Percentiles rank a stretch among this genome's conserved stretches.
Evolutionary conservation across 805 yeast species (phyloP).

Genomic region (Sugiyamaella smithiae): DNA sequence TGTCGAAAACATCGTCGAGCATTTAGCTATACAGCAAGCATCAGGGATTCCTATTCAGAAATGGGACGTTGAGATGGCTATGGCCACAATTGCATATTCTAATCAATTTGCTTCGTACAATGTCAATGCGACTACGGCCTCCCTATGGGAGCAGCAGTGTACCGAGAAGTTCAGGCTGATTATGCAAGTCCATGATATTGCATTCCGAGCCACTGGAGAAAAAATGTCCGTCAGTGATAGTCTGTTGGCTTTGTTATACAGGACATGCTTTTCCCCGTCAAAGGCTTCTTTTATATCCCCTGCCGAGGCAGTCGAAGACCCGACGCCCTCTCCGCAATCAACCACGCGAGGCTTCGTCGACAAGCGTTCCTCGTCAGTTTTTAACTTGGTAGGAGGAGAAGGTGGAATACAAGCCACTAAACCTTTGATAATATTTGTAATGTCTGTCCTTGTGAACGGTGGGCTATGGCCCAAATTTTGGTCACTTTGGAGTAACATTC

Average conservation of each 20-base stretch:
- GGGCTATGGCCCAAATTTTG: slow-evolving; percentile 31
- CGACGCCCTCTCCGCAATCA: slow-evolving; percentile 17
- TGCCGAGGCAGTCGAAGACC: slow-evolving; percentile 23
- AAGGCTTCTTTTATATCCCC: slow-evolving; percentile 20
- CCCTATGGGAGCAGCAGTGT: slow-evolving; percentile 26
- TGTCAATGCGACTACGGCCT: slow-evolving; percentile 13
- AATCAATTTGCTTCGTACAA: slow-evolving; percentile 23
- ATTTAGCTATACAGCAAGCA: slow-evolving; percentile 30
- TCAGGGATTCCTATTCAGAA: slow-evolving; percentile 30
- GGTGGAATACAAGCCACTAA: slow-evolving; percentile 9
- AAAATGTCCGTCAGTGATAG: slow-evolving; percentile 24
- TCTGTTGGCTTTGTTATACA: slow-evolving; percentile 26
- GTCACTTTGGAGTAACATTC: slow-evolving; percentile 28
- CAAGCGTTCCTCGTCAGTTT: slow-evolving; percentile 14
- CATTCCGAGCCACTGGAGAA: slow-evolving; percentile 26
- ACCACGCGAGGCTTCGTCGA: slow-evolving; percentile 24
- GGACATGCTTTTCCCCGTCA: slow-evolving; percentile 26
- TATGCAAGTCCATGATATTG: slow-evolving; percentile 24
- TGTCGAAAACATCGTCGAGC: slow-evolving; percentile 24
- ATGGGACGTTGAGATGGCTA: slow-evolving; percentile 29
- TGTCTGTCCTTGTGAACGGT: slow-evolving; percentile 30
- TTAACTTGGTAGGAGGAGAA: slow-evolving; percentile 15
- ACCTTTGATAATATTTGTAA: slow-evolving; percentile 24
- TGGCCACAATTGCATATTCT: slow-evolving; percentile 32
- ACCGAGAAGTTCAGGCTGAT: slow-evolving; percentile 26